These are phyloP conservation scores for Aleurites moluccanus DNA, from an alignment of 441 rosid species.

Conservation along the genomic window DNA sequence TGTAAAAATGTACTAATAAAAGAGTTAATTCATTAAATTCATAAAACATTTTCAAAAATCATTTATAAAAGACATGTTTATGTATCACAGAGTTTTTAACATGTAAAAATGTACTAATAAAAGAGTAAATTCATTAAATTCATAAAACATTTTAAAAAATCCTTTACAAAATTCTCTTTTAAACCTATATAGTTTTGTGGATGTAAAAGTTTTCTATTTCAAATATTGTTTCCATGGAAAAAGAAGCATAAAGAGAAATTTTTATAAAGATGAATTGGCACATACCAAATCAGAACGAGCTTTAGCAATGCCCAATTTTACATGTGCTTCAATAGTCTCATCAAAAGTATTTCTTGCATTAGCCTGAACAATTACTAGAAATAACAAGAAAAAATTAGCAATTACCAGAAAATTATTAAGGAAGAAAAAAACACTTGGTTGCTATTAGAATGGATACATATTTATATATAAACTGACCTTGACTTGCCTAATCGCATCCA, in stretches of 20 bases:
- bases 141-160: too few species aligned
- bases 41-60: too few species aligned
- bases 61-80: too few species aligned
- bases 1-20: too few species aligned
- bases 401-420: not conserved
- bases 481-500: constrained; percentile 77
- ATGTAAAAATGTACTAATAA: too few species aligned
- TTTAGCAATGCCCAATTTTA: constrained; percentile 66
- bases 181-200: not conserved
- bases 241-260: not conserved
- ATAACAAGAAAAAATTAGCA: constrained; percentile 16
- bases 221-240: not conserved
- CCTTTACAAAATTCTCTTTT: not conserved
- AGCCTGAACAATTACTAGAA: constrained; percentile 50
- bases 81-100: too few species aligned
- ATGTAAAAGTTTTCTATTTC: not conserved
- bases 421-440: not conserved
- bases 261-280: not conserved
- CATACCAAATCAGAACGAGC: constrained; percentile 82
- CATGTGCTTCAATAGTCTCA: constrained; percentile 96
- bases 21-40: not conserved
- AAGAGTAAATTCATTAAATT: too few species aligned
- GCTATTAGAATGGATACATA: not conserved
- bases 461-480: constrained; percentile 59
- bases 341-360: constrained; percentile 69